Base-by-base conservation (phyloP, 805 yeast species). In the Candida oleophila region DNA sequence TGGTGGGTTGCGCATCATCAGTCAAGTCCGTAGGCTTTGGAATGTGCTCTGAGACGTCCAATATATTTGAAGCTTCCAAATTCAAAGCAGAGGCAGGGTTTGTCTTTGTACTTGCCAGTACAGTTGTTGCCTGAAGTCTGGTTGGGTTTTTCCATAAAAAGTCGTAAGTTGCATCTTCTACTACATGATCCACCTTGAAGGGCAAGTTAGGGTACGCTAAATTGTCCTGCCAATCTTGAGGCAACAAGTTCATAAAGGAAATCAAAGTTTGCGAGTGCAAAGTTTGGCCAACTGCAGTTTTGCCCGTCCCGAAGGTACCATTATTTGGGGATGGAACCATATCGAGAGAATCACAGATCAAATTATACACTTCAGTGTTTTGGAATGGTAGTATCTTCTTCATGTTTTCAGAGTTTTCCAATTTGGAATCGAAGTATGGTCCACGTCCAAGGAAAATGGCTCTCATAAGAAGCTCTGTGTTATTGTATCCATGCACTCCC, bases 401-500 rank as follows among this genome's bases (percentile, higher is more conserved):
- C 7, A 55, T 51, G 14, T 45, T 43, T 16, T 56, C 45, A 1
- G 49, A 42, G 3, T 30, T n/a, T 4, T 72, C 65, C 16, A 72
- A 64, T 35, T 60, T 65, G 20, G 55, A 48, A 35, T 66, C 58
- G 63, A 91, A 90, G 57, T 76, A 87, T 0, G 97, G 97, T 0
- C 98, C 98, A 1, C 75, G 62, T 0, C 85, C 96, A 36, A 89
- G 55, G 61, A 92, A 91, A 8, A 88, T 55, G 0, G 96, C 90
- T 43, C 96, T 69, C 96, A 90, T 90, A 47, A 89, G 68, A 4
- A 85, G 76, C 50, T 84, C 89, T 0, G 84, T 76, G 57, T 85
- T 87, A 57, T 85, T 81, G 62, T 88, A 91, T 1, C 97, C 97
- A 64, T 89, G 96, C 0, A 86, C 86, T 7, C 96, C 97, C 45